Base-by-base conservation (phyloP, 176 grass and related monocot species). In the Lolium perenne region DNA sequence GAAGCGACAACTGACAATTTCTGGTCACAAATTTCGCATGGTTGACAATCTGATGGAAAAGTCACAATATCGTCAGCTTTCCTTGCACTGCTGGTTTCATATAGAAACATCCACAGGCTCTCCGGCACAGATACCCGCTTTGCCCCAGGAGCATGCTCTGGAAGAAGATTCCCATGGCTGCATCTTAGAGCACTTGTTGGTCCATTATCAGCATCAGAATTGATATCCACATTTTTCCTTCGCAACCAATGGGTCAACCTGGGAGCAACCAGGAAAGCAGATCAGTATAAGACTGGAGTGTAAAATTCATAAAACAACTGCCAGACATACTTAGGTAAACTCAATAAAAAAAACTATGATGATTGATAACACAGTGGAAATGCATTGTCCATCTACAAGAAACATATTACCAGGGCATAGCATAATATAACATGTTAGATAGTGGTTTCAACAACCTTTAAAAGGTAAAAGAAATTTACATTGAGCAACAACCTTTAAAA, bases 181-280 rank as follows among this genome's bases (percentile, higher is more conserved):
- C 97, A 99, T 82, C 20, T 86, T 76, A 99, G 94, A 85, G 88
- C 88, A 86, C 71, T 78, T 53, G 97, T 97, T 56, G 97, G 97
- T 38, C 92, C 97, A 88, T 78, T 86, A 73, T 99, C 97, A 88
- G 26, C 86, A 79, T 93, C 92, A 63, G 86, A 91, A 80, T 84
- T 79, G 65, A 71, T 88, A 78, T 99, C 94, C 68, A 85, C 65
- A 88, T 90, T 93, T 90, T 99, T 99, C 63, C 89, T 99, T 38
- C 92, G 89, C 82, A 99, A 40, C 97, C 97, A 99, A 65, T 94
- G 92, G 77, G 64, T 46, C 85, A 99, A 92, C 97, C 97, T 97
- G 59, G 69, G 21, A 81, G 71, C 48, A 88, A 45, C 59, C 48
- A 87, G 11, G 3, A 77, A 87, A 80, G 65, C 45, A 2, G 6